These are phyloP conservation scores for Limonomyces culmigenus DNA, from an alignment of 1,284 basidiomycete species.

Conservation along the genomic window DNA sequence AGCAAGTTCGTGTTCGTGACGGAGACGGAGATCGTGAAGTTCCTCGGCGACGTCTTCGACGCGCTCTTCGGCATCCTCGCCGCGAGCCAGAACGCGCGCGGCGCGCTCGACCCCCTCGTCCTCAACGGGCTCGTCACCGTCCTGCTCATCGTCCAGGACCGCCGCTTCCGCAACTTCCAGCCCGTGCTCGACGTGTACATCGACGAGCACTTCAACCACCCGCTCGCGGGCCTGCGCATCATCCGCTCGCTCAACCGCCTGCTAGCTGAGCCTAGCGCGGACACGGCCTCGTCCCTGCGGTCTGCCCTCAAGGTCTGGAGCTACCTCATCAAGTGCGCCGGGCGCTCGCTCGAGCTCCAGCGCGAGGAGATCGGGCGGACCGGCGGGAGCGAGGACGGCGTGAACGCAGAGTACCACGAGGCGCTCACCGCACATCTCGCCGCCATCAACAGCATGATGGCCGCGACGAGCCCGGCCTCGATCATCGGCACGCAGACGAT, in stretches of 20 bases:
- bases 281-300: constrained; percentile 65
- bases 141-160: constrained; percentile 80
- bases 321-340: constrained; percentile 89
- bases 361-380: constrained; percentile 65
- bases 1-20: constrained; percentile 85
- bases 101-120: constrained; percentile 74
- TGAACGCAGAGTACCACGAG: constrained; percentile 74
- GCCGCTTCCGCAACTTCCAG: constrained; percentile 92
- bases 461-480: constrained; percentile 56
- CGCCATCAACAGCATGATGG: constrained; percentile 85
- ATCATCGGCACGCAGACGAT: constrained; percentile 94
- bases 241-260: constrained; percentile 79
- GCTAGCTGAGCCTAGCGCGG: constrained; percentile 58
- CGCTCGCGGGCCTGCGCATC: constrained; percentile 66
- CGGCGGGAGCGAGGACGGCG: constrained; percentile 66
- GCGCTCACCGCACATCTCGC: constrained; percentile 63
- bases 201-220: constrained; percentile 72
- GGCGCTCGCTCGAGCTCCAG: constrained; percentile 77
- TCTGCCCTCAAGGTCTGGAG: constrained; percentile 94
- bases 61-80: constrained; percentile 83
- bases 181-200: constrained; percentile 91
- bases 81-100: constrained; percentile 54
- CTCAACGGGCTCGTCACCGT: constrained; percentile 88
- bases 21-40: constrained; percentile 90
- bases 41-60: constrained; percentile 84